phyloP scores from a whole-genome alignment of 345 rosid species.

The rapeseed (Brassica napus) region DNA sequence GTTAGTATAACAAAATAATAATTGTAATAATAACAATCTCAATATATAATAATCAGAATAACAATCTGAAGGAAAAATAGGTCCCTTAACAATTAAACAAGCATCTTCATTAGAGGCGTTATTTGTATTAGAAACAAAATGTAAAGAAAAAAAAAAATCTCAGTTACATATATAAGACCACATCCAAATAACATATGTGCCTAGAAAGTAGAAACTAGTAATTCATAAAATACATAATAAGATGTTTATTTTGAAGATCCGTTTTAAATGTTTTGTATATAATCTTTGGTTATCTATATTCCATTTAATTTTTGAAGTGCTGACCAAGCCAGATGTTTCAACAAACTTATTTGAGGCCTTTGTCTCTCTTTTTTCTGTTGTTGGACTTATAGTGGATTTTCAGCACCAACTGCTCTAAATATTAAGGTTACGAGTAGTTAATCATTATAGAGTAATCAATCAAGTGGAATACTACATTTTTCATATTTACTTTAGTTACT shows the following conservation, averaged over 20 bases:
- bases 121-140: not conserved
- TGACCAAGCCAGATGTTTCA: not conserved
- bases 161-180: not conserved
- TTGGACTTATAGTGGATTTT: not conserved
- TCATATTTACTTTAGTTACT: too few species aligned
- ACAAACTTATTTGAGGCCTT: not conserved
- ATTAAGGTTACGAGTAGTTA: too few species aligned
- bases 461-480: too few species aligned
- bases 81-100: not conserved
- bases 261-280: not conserved
- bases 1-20: not conserved
- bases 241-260: not conserved
- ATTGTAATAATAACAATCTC: not conserved
- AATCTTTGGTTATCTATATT: not conserved
- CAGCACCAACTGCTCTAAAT: too few species aligned
- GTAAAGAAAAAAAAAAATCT: not conserved
- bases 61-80: not conserved
- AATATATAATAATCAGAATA: not conserved
- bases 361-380: not conserved
- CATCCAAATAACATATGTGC: not conserved
- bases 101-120: not conserved
- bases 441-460: too few species aligned
- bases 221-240: not conserved
- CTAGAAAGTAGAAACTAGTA: not conserved
- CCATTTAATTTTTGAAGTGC: not conserved